Evolutionary conservation across 768 basidiomycete species (phyloP).

Genomic region (Boletus rubropictus): DNA sequence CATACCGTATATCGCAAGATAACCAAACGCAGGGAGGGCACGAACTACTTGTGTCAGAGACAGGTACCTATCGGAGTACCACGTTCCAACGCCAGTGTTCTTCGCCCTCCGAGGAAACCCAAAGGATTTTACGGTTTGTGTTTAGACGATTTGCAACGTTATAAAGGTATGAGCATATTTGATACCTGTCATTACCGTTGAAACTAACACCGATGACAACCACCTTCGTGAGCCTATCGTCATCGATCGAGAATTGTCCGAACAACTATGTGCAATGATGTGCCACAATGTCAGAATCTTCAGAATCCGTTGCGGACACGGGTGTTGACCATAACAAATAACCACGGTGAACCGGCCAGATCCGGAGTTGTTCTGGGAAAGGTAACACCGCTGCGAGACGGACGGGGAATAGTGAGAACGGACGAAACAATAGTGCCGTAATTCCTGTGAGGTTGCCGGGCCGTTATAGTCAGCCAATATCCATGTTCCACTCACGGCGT

Average conservation of each 20-base stretch:
- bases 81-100: slow-evolving; percentile 56
- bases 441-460: neutral
- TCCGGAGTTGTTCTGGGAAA: neutral
- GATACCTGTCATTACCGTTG: slow-evolving; percentile 56
- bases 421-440: neutral
- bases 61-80: slow-evolving; percentile 53
- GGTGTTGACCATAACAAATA: no score
- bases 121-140: neutral
- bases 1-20: slow-evolving; percentile 56
- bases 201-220: slow-evolving; percentile 55
- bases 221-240: slow-evolving; percentile 48
- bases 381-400: no score
- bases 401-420: neutral
- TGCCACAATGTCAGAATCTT: no score
- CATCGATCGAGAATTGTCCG: slow-evolving; percentile 47
- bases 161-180: slow-evolving; percentile 29
- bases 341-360: neutral
- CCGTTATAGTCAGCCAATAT: neutral
- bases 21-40: slow-evolving; percentile 23
- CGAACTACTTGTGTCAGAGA: neutral
- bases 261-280: slow-evolving; percentile 25
- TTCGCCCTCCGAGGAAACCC: slow-evolving; percentile 50
- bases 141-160: neutral
- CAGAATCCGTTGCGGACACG: no score
- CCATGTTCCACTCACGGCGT: no score